Conservation (phyloP, 345 rosid species). For the Eutrema japonicum region DNA sequence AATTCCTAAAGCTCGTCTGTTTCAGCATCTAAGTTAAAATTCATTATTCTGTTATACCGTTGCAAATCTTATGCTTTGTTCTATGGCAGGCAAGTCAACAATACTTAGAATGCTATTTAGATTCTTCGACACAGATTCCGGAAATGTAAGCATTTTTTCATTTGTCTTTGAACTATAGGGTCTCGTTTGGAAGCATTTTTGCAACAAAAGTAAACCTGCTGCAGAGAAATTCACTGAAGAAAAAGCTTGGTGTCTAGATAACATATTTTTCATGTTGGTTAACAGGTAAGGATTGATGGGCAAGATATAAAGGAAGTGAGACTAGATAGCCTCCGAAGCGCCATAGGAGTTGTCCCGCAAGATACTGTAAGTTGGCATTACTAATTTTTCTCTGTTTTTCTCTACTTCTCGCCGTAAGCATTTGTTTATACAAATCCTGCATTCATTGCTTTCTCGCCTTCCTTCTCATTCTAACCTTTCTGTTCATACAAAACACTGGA, state of each 20-base stretch:
- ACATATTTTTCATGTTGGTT: conserved; percentile 15
- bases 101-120: conserved; percentile 92
- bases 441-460: conserved; percentile 4
- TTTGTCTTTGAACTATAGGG: conserved; percentile 17
- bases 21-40: conserved; percentile 5
- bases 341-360: conserved; percentile 95
- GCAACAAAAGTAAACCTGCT: conserved; percentile 26
- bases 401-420: conserved; percentile 1
- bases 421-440: conserved; percentile 8
- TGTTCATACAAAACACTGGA: not conserved
- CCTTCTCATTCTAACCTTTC: conserved; percentile 16
- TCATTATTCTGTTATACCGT: conserved; percentile 2
- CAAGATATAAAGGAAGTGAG: conserved; percentile 84
- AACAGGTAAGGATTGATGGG: conserved; percentile 78
- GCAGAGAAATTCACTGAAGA: conserved; percentile 14
- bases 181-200: conserved; percentile 25
- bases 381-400: conserved; percentile 6
- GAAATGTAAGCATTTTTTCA: conserved; percentile 63
- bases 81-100: conserved; percentile 88
- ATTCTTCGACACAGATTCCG: conserved; percentile 77
- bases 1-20: conserved; percentile 32
- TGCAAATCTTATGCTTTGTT: conserved; percentile 44
- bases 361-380: conserved; percentile 73
- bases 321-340: conserved; percentile 69
- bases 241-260: conserved; percentile 23